Percentiles rank a stretch among this genome's conserved stretches.
These are phyloP conservation scores for Penicillium coffeae DNA, from an alignment of 495 filamentous ascomycete species.

Conservation along the genomic window DNA sequence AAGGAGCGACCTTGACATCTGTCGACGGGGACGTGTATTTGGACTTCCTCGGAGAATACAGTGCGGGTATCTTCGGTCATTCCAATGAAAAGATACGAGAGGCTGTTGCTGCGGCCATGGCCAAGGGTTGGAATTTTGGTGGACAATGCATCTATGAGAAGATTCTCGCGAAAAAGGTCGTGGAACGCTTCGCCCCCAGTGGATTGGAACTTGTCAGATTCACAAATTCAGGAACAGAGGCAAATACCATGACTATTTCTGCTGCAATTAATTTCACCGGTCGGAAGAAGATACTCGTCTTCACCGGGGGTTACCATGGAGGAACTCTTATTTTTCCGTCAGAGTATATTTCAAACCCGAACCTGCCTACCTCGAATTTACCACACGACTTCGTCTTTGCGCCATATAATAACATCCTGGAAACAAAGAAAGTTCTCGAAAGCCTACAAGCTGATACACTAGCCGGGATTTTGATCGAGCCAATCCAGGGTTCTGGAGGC, in stretches of 20 bases:
- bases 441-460: constrained; percentile 26
- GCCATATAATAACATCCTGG: constrained; percentile 43
- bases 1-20: constrained; percentile 28
- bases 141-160: not conserved
- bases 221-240: constrained; percentile 38
- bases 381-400: constrained; percentile 45
- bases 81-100: constrained; percentile 2
- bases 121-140: constrained; percentile 3
- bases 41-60: constrained; percentile 6
- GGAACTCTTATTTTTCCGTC: constrained; percentile 14
- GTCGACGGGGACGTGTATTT: constrained; percentile 17
- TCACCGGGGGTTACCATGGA: constrained; percentile 26
- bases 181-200: constrained; percentile 18
- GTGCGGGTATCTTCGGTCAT: constrained; percentile 5
- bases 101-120: not conserved
- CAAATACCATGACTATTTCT: constrained; percentile 33
- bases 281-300: constrained; percentile 30
- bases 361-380: constrained; percentile 11
- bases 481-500: constrained; percentile 55
- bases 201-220: constrained; percentile 36
- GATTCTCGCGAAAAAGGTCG: constrained; percentile 12
- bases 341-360: no score
- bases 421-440: constrained; percentile 6
- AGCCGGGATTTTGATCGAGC: constrained; percentile 57
- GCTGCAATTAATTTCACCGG: constrained; percentile 11